Evolutionary conservation across 176 grass and related monocot species (phyloP), one percentile per base, ranked within the genome.

Genomic region (Neostapfia colusana): DNA sequence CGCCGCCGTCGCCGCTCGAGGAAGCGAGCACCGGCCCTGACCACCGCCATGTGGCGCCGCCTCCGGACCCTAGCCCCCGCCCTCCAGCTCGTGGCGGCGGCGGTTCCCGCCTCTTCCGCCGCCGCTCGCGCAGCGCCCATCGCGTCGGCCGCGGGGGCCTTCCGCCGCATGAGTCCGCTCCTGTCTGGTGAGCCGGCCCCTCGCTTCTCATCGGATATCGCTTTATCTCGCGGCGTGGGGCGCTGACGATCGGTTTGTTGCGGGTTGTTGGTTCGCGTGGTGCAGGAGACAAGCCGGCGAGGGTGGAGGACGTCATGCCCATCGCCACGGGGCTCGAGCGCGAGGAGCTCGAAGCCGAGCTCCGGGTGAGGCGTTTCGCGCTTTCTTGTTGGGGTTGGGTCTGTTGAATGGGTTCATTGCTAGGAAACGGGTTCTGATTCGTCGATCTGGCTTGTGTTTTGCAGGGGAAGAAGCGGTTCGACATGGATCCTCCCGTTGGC

Each of bases 401-500:
- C 42, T 16, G 62, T 63, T 42, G 58, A 72, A 42, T 25, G n/a
- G 50, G 28, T 77, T 73, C 40, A 28, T 51, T 64, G n/a, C 24
- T 7, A 6, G 26, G 59, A 20, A 76, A 63, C 57, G 71, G 45
- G 27, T 70, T 16, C 21, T 92, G 58, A 83, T 63, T 72, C 78
- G 67, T 82, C 72, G 63, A 85, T 85, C 79, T 79, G 81, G 49
- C 55, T 41, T 40, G 69, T 35, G 61, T 79, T 80, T 88, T 62
- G 63, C 70, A 97, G 93, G 93, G 90, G 58, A 86, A 79, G 83
- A 88, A 97, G 85, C 87, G 93, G 72, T 97, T 97, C 69, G 93
- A 97, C 74, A 93, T 92, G 83, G 93, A 88, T 63, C 31, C 93
- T 58, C 69, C 85, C 6, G 83, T 90, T 6, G 93, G 93, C 1